Percentiles rank a stretch among this genome's conserved stretches.
Evolutionary conservation across 352 stramenopile genomes (phyloP).

Genomic region (Globisporangium apiculatum): DNA sequence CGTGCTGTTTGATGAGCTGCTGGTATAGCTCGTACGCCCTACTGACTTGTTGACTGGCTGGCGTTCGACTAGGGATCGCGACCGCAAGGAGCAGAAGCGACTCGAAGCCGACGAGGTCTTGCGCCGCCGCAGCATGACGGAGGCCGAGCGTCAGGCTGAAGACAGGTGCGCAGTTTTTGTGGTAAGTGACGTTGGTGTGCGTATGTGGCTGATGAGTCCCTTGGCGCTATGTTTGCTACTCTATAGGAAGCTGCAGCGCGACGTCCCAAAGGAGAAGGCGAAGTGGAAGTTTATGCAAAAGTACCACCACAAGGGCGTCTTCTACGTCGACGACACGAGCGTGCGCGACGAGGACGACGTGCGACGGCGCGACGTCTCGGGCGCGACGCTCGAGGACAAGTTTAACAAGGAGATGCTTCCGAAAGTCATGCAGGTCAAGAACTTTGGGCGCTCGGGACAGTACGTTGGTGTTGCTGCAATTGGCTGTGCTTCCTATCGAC

Average conservation of each 20-base stretch:
- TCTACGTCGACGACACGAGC: constrained; percentile 96
- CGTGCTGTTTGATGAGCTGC: too few species aligned
- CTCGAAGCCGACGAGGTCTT: constrained; percentile 86
- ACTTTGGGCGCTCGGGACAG: constrained; percentile 95
- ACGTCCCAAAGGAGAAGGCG: constrained; percentile 68
- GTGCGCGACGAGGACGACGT: constrained; percentile 87
- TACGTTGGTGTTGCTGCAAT: constrained; percentile 20
- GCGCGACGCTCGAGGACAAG: constrained; percentile 90
- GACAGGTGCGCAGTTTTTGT: constrained; percentile 58
- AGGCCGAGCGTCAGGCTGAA: constrained; percentile 92
- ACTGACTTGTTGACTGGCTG: neutral
- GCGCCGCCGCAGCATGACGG: constrained; percentile 90
- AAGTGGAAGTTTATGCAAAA: constrained; percentile 96
- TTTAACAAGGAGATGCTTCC: constrained; percentile 93
- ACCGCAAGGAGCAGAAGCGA: constrained; percentile 66
- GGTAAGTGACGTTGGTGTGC: neutral
- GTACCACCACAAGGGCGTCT: constrained; percentile 98
- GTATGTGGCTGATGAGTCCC: neutral
- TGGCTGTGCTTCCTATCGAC: neutral
- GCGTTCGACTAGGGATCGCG: constrained; percentile 49
- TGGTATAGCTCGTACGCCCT: too few species aligned
- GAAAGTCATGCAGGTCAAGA: constrained; percentile 97
- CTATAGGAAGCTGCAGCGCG: constrained; percentile 75
- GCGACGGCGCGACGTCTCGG: constrained; percentile 84
- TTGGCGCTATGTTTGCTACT: neutral